These are phyloP conservation scores for California macrophylla DNA, from an alignment of 441 rosid genomes.

Conservation along the genomic window DNA sequence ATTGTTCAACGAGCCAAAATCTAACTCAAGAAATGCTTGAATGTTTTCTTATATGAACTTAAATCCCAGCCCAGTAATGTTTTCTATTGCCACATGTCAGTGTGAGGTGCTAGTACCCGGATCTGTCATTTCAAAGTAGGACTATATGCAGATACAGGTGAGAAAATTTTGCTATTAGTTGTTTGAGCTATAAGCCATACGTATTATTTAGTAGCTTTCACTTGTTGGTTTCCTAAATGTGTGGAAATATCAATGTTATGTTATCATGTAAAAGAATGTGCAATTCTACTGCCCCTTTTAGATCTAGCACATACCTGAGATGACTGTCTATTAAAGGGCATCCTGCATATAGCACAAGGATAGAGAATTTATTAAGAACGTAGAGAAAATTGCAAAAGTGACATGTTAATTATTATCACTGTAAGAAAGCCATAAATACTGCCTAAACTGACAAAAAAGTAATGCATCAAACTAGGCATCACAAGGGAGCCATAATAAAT, in stretches of 20 bases:
- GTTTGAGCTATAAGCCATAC: not conserved
- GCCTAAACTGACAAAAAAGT: not conserved
- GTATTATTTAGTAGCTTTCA: not conserved
- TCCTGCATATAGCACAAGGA: conserved; percentile 40
- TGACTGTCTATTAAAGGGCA: conserved; percentile 45
- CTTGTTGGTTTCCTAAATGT: not conserved
- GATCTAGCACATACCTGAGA: conserved; percentile 47
- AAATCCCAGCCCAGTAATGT: not conserved
- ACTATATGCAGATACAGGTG: not conserved
- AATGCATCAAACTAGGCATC: not conserved
- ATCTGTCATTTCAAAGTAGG: not conserved
- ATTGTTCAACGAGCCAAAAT: not conserved
- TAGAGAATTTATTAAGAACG: conserved; percentile 14
- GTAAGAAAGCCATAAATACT: not conserved
- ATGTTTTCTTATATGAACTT: not conserved
- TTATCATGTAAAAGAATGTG: not conserved
- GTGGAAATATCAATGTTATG: not conserved
- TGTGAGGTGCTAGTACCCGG: not conserved
- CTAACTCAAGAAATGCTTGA: not conserved
- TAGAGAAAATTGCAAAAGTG: conserved; percentile 1
- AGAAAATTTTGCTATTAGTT: not conserved
- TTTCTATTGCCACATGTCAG: not conserved
- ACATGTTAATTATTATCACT: not conserved
- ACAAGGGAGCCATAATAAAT: not conserved
- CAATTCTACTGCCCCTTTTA: not conserved